These are phyloP conservation scores for Macrolepiota albuminosa DNA, from an alignment of 768 basidiomycete genomes.

Conservation along the genomic window DNA sequence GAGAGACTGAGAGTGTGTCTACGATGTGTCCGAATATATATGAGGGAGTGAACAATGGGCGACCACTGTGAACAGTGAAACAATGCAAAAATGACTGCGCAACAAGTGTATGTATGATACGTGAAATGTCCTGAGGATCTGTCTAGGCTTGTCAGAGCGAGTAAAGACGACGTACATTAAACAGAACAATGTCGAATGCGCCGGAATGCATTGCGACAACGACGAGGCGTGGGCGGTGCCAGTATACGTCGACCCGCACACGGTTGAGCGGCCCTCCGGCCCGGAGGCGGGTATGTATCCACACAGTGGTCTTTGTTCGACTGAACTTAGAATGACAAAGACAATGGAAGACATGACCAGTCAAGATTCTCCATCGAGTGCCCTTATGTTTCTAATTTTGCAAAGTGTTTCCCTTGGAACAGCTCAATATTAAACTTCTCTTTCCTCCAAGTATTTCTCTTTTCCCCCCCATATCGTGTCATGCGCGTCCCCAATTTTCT, in stretches of 20 bases:
- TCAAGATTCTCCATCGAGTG: too few species aligned
- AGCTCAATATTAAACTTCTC: not conserved
- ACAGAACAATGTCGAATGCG: constrained; percentile 86
- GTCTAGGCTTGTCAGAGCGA: not conserved
- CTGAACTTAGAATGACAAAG: too few species aligned
- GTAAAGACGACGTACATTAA: constrained; percentile 47
- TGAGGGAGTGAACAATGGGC: too few species aligned
- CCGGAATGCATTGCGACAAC: constrained; percentile 26
- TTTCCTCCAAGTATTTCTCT: not conserved
- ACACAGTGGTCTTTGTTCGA: too few species aligned
- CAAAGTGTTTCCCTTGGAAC: not conserved
- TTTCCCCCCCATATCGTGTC: not conserved
- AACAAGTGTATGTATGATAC: too few species aligned
- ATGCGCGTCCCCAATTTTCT: not conserved
- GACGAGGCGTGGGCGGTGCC: not conserved
- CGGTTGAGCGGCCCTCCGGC: not conserved
- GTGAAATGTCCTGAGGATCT: constrained; percentile 54
- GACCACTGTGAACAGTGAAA: too few species aligned
- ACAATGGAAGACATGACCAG: too few species aligned
- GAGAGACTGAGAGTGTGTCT: too few species aligned
- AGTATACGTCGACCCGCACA: too few species aligned
- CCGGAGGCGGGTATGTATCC: not conserved
- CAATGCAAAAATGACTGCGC: too few species aligned
- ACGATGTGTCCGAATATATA: too few species aligned
- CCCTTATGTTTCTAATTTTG: too few species aligned